Conservation (phyloP, 306 rosid genomes). For the Rubus parviflorus region DNA sequence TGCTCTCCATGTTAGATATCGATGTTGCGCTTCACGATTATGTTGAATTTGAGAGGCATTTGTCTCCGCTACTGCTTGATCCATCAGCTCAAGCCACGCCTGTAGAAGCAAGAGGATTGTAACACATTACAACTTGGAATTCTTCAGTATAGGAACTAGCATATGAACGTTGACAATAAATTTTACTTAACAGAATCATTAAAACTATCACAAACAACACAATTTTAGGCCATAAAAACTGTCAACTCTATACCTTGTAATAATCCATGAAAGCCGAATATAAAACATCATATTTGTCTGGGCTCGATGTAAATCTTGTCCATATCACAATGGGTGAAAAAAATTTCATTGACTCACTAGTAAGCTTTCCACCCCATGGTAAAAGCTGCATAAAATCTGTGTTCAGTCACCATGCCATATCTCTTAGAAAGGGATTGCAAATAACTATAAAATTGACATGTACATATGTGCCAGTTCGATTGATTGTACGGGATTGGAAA, state of each 20-base stretch:
- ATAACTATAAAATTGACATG: neutral
- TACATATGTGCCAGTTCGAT: neutral
- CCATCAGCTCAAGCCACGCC: conserved; percentile 75
- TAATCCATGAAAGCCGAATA: conserved; percentile 81
- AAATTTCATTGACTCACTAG: conserved; percentile 72
- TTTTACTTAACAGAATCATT: neutral
- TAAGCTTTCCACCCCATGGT: conserved; percentile 99
- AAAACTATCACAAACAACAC: neutral
- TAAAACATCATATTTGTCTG: conserved; percentile 50
- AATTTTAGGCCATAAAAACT: neutral
- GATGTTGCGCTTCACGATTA: conserved; percentile 82
- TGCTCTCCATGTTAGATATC: conserved; percentile 77
- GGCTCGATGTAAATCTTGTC: conserved; percentile 74
- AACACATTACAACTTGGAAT: neutral
- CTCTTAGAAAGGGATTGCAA: conserved; percentile 32
- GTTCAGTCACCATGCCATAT: conserved; percentile 48
- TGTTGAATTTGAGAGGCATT: conserved; percentile 41
- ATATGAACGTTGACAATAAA: conserved; percentile 10
- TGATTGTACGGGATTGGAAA: conserved; percentile 24
- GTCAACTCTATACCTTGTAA: conserved; percentile 61
- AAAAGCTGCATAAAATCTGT: conserved; percentile 84
- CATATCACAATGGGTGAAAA: conserved; percentile 96
- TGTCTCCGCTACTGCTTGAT: conserved; percentile 50
- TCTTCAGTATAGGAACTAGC: conserved; percentile 10
- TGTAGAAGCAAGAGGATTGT: conserved; percentile 26